phyloP scores from a whole-genome alignment of 225 moss, liverwort and hornwort species.

The Rhytidiadelphus loreus region DNA sequence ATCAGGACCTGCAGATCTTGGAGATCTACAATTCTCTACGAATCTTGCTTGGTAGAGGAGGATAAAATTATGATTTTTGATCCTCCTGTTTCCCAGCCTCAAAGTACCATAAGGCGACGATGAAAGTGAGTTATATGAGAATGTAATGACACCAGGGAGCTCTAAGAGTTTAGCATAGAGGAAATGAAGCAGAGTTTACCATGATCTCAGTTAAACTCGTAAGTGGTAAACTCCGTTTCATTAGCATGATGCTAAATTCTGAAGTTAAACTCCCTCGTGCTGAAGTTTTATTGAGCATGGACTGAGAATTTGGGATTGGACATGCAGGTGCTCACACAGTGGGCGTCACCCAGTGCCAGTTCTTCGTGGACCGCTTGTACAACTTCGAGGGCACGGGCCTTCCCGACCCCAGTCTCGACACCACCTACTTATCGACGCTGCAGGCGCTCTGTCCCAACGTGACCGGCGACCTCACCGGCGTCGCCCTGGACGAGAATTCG shows the following conservation, averaged over 20 bases:
- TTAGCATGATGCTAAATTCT: not conserved
- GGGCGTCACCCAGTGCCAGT: slow-evolving; percentile 23
- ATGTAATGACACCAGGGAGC: not conserved
- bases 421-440: slow-evolving; percentile 10
- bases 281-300: not conserved
- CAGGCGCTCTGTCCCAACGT: slow-evolving; percentile 25
- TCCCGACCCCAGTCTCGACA: slow-evolving; percentile 39
- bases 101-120: not conserved
- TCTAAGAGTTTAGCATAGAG: no score
- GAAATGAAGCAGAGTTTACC: not conserved
- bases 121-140: not conserved
- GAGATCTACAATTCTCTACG: not conserved
- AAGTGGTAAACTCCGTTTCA: not conserved
- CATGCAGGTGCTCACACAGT: slow-evolving; percentile 33
- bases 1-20: not conserved
- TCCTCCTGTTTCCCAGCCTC: not conserved
- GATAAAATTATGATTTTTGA: no score
- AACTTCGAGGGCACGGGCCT: slow-evolving; percentile 35
- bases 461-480: slow-evolving; percentile 8
- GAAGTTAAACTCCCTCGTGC: not conserved
- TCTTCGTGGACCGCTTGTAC: slow-evolving; percentile 41
- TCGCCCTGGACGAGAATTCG: slow-evolving; percentile 32
- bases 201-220: not conserved
- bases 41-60: no score
- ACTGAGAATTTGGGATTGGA: not conserved